Percentiles rank a stretch among this genome's conserved stretches.
Conservation (phyloP, 164 flowering plant species). For the Piper betle region DNA sequence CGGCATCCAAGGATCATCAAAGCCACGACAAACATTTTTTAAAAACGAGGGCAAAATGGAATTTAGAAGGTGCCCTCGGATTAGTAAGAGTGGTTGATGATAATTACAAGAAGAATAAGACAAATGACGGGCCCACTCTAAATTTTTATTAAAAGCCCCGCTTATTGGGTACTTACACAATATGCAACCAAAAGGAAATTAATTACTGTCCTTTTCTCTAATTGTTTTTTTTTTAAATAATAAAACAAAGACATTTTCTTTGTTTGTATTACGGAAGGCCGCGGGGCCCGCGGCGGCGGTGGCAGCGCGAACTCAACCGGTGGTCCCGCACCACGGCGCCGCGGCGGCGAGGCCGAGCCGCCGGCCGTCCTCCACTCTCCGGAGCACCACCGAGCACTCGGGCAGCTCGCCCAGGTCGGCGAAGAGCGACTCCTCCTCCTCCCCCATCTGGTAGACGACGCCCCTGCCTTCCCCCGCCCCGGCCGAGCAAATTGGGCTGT, state of each 20-base stretch:
- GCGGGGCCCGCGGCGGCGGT: background rate
- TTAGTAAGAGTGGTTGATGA: background rate
- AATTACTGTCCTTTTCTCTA: background rate
- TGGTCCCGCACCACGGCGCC: slow-evolving; percentile 33
- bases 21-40: no score
- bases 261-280: no score
- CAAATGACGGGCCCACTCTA: slow-evolving; percentile 3
- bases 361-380: slow-evolving; percentile 27
- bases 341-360: slow-evolving; percentile 13
- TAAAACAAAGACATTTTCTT: no score
- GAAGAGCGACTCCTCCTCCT: slow-evolving; percentile 64
- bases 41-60: no score
- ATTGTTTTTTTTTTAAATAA: no score
- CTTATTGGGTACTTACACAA: slow-evolving; percentile 14
- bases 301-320: slow-evolving; percentile 12
- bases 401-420: slow-evolving; percentile 91
- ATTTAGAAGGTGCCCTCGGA: background rate
- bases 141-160: background rate
- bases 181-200: slow-evolving; percentile 8
- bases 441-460: slow-evolving; percentile 44
- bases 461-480: slow-evolving; percentile 15
- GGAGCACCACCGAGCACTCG: slow-evolving; percentile 69
- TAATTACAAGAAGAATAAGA: slow-evolving; percentile 20
- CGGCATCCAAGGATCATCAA: no score
- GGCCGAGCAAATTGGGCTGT: slow-evolving; percentile 36